Evolutionary conservation across 2,329 filamentous ascomycete species (phyloP), one percentile per base, ranked within the genome.

Genomic region (Thielaviopsis musarum): DNA sequence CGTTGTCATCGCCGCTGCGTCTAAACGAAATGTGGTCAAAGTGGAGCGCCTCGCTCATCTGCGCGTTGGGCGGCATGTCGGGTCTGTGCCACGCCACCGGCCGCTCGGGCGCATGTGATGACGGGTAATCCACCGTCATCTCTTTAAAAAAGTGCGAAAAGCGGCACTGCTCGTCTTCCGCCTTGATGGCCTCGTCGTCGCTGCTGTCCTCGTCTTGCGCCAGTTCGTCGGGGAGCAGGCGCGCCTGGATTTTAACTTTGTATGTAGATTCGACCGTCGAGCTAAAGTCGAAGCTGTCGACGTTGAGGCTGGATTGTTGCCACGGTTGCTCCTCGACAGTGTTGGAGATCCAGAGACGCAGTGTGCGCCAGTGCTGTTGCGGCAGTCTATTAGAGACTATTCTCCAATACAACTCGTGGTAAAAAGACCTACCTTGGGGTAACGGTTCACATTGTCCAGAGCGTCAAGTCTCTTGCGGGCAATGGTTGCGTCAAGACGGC

Each of bases 261-360:
- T 91, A 98, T 12, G 84, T 87, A 2, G 88, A 86, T 65, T 90
- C 85, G 65, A 80, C 78, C 63, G 82, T 88, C 57, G 84, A 83
- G 58, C 83, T 84, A 67, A 95, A 91, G 68, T 94, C 90, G 64
- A 93, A 93, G 41, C 81, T 81, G 68, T 91, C 84, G 12, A 84
- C 79, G 62, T 84, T 84, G 62, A 85, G 75, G 48, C 77, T 79
- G 6, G 52, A 28, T 34, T 59, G 62, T 72, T 98, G 93, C 93
- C 93, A 97, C 34, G 87, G 84, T 72, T 98, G 93, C 67, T 93
- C 88, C 70, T 96, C 89, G 38, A 85, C 89, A 1, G 90, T 95
- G 71, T 98, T 98, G 67, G 84, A 91, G 66, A 98, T 84, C 90
- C 90, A 97, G 64, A 98, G 81, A 63, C 91, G 86, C 71, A 98